Evolutionary conservation across 2,329 filamentous ascomycete genomes (phyloP).

Genomic region (Pseudogymnoascus destructans): DNA sequence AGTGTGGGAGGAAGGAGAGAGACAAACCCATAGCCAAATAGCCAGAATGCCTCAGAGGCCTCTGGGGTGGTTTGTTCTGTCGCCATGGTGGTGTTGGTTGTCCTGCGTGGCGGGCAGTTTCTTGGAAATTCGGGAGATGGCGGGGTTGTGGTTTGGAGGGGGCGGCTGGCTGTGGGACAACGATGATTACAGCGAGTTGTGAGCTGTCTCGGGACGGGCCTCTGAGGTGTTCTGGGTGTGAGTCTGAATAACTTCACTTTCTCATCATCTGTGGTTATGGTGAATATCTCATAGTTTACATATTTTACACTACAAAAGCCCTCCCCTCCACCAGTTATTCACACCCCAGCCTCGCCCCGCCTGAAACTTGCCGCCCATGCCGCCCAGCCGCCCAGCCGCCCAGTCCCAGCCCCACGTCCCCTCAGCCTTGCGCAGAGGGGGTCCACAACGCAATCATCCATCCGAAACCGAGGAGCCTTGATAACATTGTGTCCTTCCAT

Average conservation of each 20-base stretch:
- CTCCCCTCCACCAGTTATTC: neutral
- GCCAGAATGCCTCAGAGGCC: constrained; percentile 58
- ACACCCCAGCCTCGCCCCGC: neutral
- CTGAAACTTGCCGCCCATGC: neutral
- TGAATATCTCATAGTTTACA: neutral
- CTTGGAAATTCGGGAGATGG: neutral
- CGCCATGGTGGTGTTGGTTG: neutral
- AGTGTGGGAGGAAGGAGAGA: constrained; percentile 8
- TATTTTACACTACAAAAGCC: neutral
- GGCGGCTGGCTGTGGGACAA: neutral
- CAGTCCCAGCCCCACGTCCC: neutral
- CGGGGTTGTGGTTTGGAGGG: neutral
- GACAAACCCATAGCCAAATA: constrained; percentile 88
- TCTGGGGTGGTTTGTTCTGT: neutral
- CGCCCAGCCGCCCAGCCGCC: neutral
- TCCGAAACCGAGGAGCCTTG: neutral
- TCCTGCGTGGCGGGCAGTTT: neutral
- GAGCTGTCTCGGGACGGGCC: neutral
- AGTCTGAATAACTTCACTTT: neutral
- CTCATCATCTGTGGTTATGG: neutral
- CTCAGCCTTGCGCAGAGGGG: neutral
- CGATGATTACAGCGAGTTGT: neutral
- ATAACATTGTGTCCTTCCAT: neutral
- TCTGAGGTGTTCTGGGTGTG: neutral
- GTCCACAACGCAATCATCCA: neutral